These are phyloP conservation scores for Vaccinium macrocarpon DNA, from an alignment of 148 eudicot species.

Conservation along the genomic window DNA sequence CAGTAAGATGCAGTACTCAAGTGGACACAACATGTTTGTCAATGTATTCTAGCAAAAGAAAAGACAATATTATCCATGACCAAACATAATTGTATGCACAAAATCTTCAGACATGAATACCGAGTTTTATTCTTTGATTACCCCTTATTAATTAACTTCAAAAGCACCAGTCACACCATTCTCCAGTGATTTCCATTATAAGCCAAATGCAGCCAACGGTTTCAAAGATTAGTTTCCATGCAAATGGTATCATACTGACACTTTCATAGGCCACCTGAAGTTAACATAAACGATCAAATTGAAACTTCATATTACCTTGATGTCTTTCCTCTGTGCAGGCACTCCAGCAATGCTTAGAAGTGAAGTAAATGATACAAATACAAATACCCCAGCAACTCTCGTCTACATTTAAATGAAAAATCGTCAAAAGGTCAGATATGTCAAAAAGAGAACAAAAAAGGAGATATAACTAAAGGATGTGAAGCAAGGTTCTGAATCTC, in stretches of 20 bases:
- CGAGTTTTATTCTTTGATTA: background rate
- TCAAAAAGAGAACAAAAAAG: background rate
- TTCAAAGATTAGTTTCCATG: background rate
- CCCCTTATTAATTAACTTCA: background rate
- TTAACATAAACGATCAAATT: background rate
- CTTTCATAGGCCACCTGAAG: conserved; percentile 1
- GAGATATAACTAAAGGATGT: conserved; percentile 11
- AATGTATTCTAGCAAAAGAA: background rate
- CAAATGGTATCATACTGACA: background rate
- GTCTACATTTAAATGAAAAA: conserved; percentile 47
- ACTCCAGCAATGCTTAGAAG: conserved; percentile 84
- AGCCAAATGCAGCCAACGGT: background rate
- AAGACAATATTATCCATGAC: background rate
- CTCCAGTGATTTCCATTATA: background rate
- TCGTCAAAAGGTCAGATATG: background rate
- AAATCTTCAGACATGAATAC: background rate
- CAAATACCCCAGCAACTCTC: conserved; percentile 88
- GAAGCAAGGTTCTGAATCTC: too few species aligned
- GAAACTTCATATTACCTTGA: conserved; percentile 59
- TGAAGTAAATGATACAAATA: conserved; percentile 78
- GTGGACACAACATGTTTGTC: background rate
- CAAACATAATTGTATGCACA: background rate
- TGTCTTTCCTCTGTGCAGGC: conserved; percentile 75
- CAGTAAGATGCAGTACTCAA: background rate
- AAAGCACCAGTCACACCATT: background rate